Evolutionary conservation across 331 rosid species (phyloP), one percentile per base, ranked within the genome.

Genomic region (Acacia concinna): DNA sequence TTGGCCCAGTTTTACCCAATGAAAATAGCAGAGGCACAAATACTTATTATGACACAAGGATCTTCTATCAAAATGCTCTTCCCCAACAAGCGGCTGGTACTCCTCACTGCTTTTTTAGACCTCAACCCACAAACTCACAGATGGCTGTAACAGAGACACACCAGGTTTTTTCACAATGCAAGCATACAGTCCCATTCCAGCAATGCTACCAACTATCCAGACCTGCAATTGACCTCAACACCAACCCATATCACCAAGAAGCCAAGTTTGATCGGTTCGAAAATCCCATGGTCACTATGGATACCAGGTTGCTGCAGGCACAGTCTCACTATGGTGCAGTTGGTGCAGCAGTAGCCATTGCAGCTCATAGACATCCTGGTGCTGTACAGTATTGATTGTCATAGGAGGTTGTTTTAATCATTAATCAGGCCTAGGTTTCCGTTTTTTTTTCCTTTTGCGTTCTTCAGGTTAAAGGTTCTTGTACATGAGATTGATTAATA

Each of bases 241-340:
- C 85, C 43, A 85, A 88, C 68, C 85, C 81, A 13, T 88, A 84
- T 85, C 32, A 32, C 82, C 85, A 40, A 17, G 80, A 79, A 57
- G 51, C 81, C 30, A 80, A 74, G 60, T 82, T 78, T 38, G 87
- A 83, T 37, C 86, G 78, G 21, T 27, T 88, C 56, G 74, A 78
- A 57, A 84, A 79, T 10, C 67, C 66, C 71, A 67, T 76, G n/a
- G 57, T 74, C 40, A 62, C 79, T 8, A 74, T 83, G 0, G 91
- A 89, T 60, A 75, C 76, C 0, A 87, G 84, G 69, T 77, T 91
- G 56, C 57, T 78, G 47, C 94, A 81, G 38, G 90, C 85, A 4
- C 91, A 85, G 43, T 85, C 92, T 62, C 88, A 85, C 77, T 82
- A 86, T 66, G 90, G 90, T 72, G 86, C 85, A 6, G 87, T 84